These are phyloP conservation scores for Mentha longifolia DNA, from an alignment of 257 asterid genomes.

Conservation along the genomic window DNA sequence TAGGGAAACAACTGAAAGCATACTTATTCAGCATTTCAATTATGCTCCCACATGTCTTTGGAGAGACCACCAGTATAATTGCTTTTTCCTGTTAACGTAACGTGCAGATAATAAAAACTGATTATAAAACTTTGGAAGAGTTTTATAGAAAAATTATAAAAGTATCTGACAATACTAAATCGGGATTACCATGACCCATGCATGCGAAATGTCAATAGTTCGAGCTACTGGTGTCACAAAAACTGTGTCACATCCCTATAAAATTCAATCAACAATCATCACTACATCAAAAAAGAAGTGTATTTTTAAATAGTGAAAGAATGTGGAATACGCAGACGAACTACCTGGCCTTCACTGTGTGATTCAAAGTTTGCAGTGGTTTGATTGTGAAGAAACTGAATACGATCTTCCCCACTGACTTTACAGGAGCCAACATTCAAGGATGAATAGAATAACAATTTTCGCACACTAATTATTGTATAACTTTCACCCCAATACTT, in stretches of 20 bases:
- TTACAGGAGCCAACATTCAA: conserved; percentile 38
- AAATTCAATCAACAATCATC: conserved; percentile 28
- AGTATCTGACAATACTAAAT: conserved; percentile 31
- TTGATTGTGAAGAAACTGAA: conserved; percentile 95
- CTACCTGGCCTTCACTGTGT: conserved; percentile 91
- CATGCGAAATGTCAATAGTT: conserved; percentile 86
- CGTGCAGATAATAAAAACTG: conserved; percentile 22
- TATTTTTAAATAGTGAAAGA: conserved; percentile 12
- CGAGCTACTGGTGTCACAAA: conserved; percentile 98
- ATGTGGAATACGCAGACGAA: conserved; percentile 32
- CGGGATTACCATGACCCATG: conserved; percentile 86
- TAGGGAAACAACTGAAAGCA: conserved; percentile 37
- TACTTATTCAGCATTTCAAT: conserved; percentile 82
- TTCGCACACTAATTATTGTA: conserved; percentile 6
- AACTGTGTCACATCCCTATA: conserved; percentile 94
- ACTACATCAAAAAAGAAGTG: neutral
- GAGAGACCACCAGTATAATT: conserved; percentile 78
- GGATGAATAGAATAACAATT: conserved; percentile 28
- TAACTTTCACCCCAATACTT: neutral
- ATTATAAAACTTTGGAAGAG: conserved; percentile 21
- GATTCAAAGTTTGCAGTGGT: conserved; percentile 90
- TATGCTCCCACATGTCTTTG: conserved; percentile 70
- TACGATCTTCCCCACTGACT: conserved; percentile 95
- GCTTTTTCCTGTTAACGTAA: conserved; percentile 80
- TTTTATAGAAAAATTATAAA: conserved; percentile 8